Percentiles rank a stretch among this genome's conserved stretches.
These are phyloP conservation scores for Tylopilus intermedius DNA, from an alignment of 768 basidiomycete genomes.

Conservation along the genomic window DNA sequence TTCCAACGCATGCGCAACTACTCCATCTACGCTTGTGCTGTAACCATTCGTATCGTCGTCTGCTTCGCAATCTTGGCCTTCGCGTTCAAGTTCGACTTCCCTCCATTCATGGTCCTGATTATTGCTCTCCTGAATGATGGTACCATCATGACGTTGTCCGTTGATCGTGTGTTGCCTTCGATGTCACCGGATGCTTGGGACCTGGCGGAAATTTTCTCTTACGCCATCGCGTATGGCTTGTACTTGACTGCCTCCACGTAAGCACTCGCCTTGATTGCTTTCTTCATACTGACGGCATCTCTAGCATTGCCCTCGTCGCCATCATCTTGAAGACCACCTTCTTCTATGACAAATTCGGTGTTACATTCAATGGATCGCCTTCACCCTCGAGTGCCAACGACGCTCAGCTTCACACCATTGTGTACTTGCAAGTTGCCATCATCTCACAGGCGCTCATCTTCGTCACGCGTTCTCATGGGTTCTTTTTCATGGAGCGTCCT, in stretches of 20 bases:
- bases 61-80: conserved; percentile 95
- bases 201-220: conserved; percentile 91
- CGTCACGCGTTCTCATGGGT: conserved; percentile 88
- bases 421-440: conserved; percentile 96
- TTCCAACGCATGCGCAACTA: conserved; percentile 99
- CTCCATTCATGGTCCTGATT: conserved; percentile 98
- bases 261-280: conserved; percentile 26
- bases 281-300: conserved; percentile 9
- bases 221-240: conserved; percentile 91
- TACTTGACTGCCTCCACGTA: conserved; percentile 91
- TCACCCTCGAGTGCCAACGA: conserved; percentile 46
- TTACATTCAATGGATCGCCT: conserved; percentile 39
- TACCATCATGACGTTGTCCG: conserved; percentile 97
- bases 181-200: conserved; percentile 95
- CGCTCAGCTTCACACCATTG: conserved; percentile 76
- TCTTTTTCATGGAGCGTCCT: conserved; percentile 97
- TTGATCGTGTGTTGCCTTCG: conserved; percentile 93
- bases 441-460: conserved; percentile 98
- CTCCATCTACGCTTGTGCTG: conserved; percentile 93
- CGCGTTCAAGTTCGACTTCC: conserved; percentile 97
- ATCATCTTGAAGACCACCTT: conserved; percentile 83
- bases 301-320: conserved; percentile 69
- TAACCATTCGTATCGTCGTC: conserved; percentile 98
- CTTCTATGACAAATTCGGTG: conserved; percentile 86
- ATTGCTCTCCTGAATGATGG: conserved; percentile 97